Percentiles rank a stretch among this genome's conserved stretches.
phyloP scores from a whole-genome alignment of 768 basidiomycete species.

The Trametes villosa region DNA sequence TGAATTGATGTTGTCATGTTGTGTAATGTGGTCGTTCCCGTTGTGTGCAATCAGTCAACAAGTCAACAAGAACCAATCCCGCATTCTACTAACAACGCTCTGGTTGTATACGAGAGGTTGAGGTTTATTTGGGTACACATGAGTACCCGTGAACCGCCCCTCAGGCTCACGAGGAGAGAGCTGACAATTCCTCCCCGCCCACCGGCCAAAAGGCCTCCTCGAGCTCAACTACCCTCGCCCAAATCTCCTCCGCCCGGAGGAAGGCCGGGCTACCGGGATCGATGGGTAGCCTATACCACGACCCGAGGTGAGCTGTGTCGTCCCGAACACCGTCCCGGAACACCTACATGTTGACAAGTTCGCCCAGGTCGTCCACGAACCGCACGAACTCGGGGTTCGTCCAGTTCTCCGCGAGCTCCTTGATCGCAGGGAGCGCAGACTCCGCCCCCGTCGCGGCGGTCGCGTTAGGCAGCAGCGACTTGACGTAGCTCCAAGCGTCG shows the following conservation, averaged over 20 bases:
- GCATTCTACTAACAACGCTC: too few species aligned
- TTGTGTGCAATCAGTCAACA: too few species aligned
- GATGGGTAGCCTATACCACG: constrained; percentile 38
- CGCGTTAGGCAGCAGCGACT: constrained; percentile 14
- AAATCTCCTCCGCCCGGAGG: constrained; percentile 52
- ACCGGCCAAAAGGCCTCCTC: constrained; percentile 66
- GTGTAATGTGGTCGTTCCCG: too few species aligned
- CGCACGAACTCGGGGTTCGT: constrained; percentile 53
- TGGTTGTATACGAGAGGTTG: too few species aligned
- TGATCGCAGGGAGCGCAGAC: constrained; percentile 37
- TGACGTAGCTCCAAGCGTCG: constrained; percentile 65
- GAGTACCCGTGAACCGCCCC: neutral
- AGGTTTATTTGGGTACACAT: too few species aligned
- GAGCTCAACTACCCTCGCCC: constrained; percentile 61
- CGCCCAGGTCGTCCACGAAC: constrained; percentile 56
- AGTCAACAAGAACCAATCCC: too few species aligned
- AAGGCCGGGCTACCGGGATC: constrained; percentile 40
- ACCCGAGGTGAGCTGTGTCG: neutral
- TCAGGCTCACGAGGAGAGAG: neutral
- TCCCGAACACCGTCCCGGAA: neutral
- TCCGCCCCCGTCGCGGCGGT: neutral
- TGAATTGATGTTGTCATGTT: too few species aligned
- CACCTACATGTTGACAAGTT: constrained; percentile 47
- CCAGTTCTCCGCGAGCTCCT: constrained; percentile 67
- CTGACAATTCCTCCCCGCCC: constrained; percentile 39